Conservation (phyloP, 2,329 filamentous ascomycete species). For the Plenodomus tracheiphilus region DNA sequence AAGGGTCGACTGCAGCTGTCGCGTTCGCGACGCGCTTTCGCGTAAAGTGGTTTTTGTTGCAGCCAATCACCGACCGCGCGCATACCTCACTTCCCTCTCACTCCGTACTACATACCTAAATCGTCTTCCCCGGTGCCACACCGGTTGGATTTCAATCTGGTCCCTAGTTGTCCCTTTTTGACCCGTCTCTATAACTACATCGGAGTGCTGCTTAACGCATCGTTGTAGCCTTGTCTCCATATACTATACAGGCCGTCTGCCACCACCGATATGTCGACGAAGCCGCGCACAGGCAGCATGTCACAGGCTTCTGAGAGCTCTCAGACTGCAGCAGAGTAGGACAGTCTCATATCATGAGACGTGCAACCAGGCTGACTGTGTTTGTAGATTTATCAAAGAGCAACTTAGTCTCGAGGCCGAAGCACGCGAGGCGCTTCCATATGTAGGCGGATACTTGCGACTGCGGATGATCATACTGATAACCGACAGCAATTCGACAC, state of each 20-base stretch:
- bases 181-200: neutral
- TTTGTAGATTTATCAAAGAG: constrained; percentile 75
- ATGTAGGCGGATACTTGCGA: constrained; percentile 61
- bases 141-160: neutral
- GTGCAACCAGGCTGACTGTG: neutral
- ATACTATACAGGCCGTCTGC: constrained; percentile 14
- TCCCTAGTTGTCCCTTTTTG: neutral
- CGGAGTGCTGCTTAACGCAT: neutral
- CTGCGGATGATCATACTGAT: constrained; percentile 14
- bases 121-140: neutral
- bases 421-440: constrained; percentile 91
- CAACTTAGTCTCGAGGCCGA: constrained; percentile 93
- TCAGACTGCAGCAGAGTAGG: constrained; percentile 57
- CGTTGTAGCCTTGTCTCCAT: neutral
- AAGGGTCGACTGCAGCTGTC: constrained; percentile 7
- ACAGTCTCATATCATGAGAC: neutral
- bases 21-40: constrained; percentile 22
- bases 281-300: constrained; percentile 44
- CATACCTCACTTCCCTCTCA: constrained; percentile 7
- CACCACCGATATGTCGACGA: constrained; percentile 22
- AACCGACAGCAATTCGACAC: constrained; percentile 78
- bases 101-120: neutral
- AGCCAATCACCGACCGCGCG: constrained; percentile 17
- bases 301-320: constrained; percentile 55
- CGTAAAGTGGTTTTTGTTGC: constrained; percentile 21